Evolutionary conservation across 164 flowering plant species (phyloP).

Genomic region (Sedum album): DNA sequence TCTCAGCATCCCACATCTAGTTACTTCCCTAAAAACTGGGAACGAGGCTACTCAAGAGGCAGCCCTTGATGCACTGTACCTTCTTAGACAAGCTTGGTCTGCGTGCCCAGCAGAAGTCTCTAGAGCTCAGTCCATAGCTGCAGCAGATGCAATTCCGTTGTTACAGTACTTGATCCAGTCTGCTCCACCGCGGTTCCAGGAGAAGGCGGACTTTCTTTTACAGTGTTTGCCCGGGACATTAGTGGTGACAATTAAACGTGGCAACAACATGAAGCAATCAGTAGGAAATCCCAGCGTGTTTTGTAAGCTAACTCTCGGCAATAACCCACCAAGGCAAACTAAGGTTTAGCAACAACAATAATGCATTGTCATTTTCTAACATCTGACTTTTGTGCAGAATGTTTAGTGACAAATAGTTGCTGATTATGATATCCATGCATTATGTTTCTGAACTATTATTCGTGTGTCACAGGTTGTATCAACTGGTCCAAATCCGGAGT

Average conservation of each 20-base stretch:
- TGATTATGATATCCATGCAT: neutral
- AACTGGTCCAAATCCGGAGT: slow-evolving; percentile 93
- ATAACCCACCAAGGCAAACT: slow-evolving; percentile 68
- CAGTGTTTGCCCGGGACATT: slow-evolving; percentile 97
- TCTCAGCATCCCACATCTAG: slow-evolving; percentile 86
- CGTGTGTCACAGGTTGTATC: slow-evolving; percentile 51
- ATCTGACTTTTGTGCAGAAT: neutral
- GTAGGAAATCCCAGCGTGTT: slow-evolving; percentile 90
- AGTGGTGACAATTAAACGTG: slow-evolving; percentile 79
- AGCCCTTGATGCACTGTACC: slow-evolving; percentile 78
- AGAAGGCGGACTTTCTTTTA: slow-evolving; percentile 85
- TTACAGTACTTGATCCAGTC: slow-evolving; percentile 88
- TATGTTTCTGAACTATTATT: neutral
- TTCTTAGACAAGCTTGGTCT: slow-evolving; percentile 96
- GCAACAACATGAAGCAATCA: slow-evolving; percentile 95
- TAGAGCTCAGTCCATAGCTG: slow-evolving; percentile 87
- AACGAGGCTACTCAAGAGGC: slow-evolving; percentile 95
- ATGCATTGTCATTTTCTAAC: neutral
- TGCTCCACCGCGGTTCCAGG: slow-evolving; percentile 95
- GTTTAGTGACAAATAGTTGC: neutral
- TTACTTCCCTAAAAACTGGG: slow-evolving; percentile 77
- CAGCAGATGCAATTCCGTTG: slow-evolving; percentile 91
- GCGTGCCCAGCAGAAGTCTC: slow-evolving; percentile 97
- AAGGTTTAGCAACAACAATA: slow-evolving; percentile 35
- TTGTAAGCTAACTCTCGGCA: slow-evolving; percentile 91